Conservation (phyloP, 2,329 filamentous ascomycete genomes). For the Myriangium duriaei region DNA sequence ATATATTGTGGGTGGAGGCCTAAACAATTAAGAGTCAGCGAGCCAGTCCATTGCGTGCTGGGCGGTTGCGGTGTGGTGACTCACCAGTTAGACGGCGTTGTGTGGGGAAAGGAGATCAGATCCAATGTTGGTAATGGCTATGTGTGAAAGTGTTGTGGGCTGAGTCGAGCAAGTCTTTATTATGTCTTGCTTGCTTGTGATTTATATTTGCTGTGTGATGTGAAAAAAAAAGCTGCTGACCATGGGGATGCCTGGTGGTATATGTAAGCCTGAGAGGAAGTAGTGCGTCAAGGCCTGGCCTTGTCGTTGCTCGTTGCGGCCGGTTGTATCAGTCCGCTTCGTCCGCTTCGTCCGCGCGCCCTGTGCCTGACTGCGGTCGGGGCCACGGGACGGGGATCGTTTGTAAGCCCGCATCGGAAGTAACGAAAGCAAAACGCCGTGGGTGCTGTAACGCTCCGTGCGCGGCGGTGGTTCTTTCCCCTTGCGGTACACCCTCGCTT, state of each 20-base stretch:
- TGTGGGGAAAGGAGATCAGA: constrained; percentile 1
- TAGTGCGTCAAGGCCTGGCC: neutral
- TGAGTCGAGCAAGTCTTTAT: too few species aligned
- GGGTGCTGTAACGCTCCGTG: neutral
- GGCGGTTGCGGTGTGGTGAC: constrained; percentile 4
- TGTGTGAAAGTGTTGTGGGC: neutral
- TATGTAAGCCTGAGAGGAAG: neutral
- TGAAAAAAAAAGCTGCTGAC: neutral
- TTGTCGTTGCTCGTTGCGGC: neutral
- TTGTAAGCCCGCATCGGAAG: neutral
- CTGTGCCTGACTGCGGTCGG: neutral
- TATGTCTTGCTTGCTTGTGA: neutral
- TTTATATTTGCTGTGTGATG: neutral
- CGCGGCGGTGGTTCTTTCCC: too few species aligned
- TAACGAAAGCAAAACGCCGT: neutral
- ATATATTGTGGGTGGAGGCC: too few species aligned
- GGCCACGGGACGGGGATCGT: neutral
- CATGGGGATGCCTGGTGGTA: neutral
- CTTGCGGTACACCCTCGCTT: too few species aligned
- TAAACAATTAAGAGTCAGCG: constrained; percentile 12
- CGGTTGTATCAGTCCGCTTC: neutral
- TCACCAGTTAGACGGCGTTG: constrained; percentile 2
- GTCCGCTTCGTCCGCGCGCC: too few species aligned
- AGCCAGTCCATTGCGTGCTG: constrained; percentile 7
- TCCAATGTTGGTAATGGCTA: neutral